Conservation (phyloP, 106 monocot genomes). For the Dioscorea alata region DNA sequence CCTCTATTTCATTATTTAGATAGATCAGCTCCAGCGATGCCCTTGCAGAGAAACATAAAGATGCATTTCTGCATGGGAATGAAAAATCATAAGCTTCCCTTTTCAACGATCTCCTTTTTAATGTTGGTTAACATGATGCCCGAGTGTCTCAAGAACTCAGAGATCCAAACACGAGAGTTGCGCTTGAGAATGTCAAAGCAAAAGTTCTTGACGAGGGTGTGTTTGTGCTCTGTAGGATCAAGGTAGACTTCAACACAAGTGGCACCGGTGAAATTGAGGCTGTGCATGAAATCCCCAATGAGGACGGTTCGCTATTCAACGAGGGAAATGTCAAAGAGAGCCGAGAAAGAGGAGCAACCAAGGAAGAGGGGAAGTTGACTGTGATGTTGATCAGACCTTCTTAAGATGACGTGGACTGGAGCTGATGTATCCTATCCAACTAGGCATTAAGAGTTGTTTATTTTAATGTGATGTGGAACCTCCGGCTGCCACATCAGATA, state of each 20-base stretch:
- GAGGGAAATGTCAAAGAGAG: conserved; percentile 59
- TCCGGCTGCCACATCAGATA: no score
- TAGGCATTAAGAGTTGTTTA: no score
- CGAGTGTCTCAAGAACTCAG: conserved; percentile 29
- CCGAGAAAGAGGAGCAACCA: conserved; percentile 53
- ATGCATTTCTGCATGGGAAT: conserved; percentile 54
- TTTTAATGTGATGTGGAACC: no score
- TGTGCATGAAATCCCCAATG: conserved; percentile 54
- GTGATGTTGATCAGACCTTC: no score
- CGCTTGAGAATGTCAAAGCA: conserved; percentile 50
- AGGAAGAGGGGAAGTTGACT: no score
- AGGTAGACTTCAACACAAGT: conserved; percentile 56
- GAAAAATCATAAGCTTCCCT: conserved; percentile 18
- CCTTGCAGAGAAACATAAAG: conserved; percentile 51
- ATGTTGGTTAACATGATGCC: conserved; percentile 22
- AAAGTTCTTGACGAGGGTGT: conserved; percentile 40
- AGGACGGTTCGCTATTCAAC: conserved; percentile 58
- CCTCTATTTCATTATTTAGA: conserved; percentile 10
- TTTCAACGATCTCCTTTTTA: conserved; percentile 22
- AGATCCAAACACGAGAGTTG: conserved; percentile 30
- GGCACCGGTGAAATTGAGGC: conserved; percentile 50
- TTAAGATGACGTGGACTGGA: no score
- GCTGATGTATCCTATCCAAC: no score
- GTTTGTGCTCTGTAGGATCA: conserved; percentile 46
- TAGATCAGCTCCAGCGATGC: conserved; percentile 42